Evolutionary conservation across 306 rosid genomes (phyloP), one percentile per base, ranked within the genome.

Genomic region (Dalbergia cochinchinensis): DNA sequence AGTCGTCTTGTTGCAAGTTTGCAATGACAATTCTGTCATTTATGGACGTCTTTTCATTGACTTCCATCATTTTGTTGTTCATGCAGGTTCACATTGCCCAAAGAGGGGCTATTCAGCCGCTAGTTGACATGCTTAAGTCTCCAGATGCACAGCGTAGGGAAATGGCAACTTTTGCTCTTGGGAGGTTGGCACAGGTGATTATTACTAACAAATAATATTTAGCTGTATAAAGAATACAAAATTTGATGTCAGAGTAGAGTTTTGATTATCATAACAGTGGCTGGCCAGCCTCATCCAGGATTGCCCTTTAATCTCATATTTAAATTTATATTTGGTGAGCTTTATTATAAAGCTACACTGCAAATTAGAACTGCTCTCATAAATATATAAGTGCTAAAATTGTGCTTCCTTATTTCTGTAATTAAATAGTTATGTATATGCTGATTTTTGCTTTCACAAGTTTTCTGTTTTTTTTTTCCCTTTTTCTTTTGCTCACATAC

Each of bases 151-250:
- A 91, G 63, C 87, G 93, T 55, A 86, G 78, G 81, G 98, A 96
- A 78, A 96, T 96, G 99, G 86, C 99, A 33, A 88, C 97, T 80
- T 96, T 93, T 93, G 98, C 99, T 7, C 86, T 96, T 84, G 98
- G 99, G 82, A 89, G 97, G 80, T 81, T 96, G 86, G 99, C 99
- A 22, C 98, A 93, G 99, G 99, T 93, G 67, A 83, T 50, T 66
- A 70, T 44, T 69, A 14, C 74, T 64, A 18, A 13, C 74, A 61
- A 74, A 57, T 4, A 22, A 31, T 4, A 53, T 22, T 69, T 78
- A 39, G 8, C 35, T 19, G 39, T 55, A 20, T 18, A 48, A 11
- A 15, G 58, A 83, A 55, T 73, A 16, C 58, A 15, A 65, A 76
- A n/a, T 71, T 77, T 77, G 47, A 71, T 53, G 62, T 33, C 58